A percentile compares a stretch with the other conserved stretches of the same genome.
Evolutionary conservation across 139 green algal genomes (phyloP).

Genomic region (Coelastrella sp.): DNA sequence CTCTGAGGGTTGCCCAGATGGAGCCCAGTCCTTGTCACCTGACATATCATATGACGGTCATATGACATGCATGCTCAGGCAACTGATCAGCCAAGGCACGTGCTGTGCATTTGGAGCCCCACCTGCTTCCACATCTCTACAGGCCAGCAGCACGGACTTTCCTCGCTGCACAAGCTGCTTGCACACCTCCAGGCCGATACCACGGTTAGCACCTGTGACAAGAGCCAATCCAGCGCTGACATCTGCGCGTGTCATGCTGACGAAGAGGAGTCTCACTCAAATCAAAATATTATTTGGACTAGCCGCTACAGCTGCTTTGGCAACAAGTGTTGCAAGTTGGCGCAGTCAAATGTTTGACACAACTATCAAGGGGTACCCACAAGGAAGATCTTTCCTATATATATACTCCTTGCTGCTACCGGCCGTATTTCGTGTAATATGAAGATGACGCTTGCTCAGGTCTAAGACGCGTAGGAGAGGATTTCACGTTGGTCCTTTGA

Average conservation of each 20-base stretch:
- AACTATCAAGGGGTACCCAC: too few species aligned
- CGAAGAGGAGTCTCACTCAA: background rate
- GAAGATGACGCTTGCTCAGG: too few species aligned
- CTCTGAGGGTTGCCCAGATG: background rate
- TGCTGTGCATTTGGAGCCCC: too few species aligned
- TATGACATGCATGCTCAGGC: background rate
- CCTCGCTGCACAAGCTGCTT: constrained; percentile 14
- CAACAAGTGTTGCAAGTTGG: too few species aligned
- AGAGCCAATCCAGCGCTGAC: background rate
- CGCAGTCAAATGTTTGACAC: too few species aligned
- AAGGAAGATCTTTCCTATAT: background rate
- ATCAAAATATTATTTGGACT: too few species aligned
- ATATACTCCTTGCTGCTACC: too few species aligned
- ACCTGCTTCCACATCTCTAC: constrained; percentile 22
- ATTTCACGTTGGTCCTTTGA: too few species aligned
- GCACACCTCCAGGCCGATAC: constrained; percentile 26
- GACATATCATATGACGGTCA: too few species aligned
- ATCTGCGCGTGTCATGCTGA: background rate
- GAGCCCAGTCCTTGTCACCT: background rate
- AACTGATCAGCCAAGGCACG: background rate
- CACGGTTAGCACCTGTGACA: constrained; percentile 37
- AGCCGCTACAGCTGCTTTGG: too few species aligned
- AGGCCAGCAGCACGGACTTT: constrained; percentile 27
- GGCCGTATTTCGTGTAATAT: too few species aligned
- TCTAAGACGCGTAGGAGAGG: too few species aligned